Base-by-base conservation (phyloP, 192 early-diverging fungal species). In the Chytriomyces sp. region DNA sequence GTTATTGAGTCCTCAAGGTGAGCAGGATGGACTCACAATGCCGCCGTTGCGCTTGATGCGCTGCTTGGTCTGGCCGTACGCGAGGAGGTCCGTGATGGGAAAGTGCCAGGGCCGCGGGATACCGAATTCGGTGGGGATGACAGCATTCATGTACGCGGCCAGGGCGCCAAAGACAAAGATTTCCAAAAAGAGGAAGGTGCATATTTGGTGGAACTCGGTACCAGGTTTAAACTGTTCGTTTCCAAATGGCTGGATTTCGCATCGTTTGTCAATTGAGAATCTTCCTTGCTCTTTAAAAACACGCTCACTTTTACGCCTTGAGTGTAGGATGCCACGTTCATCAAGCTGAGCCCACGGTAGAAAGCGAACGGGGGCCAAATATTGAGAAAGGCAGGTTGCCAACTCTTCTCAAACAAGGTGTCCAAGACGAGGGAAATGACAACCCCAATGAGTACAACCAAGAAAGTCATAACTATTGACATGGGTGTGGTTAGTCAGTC, bases 311-410 rank as follows among this genome's bases (percentile, higher is more conserved):
- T n/a, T n/a, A n/a, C n/a, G n/a, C n/a, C n/a, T n/a, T n/a, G n/a
- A n/a, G n/a, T n/a, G n/a, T n/a, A n/a, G n/a, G n/a, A n/a, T n/a
- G n/a, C n/a, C n/a, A n/a, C 44, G 44, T 89, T 89, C 31, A 89
- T 78, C 3, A 84, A 38, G 2, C 59, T 65, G 36, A 91, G 70
- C 4, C 78, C 79, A 17, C 86, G 81, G 71, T 90, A 91, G 74
- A 91, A 91, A 19, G 89, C 90, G 73, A 91, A 91, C 30, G 89
- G 87, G 6, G 90, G 90, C 91, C 91, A 92, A 41, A 91, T 67
- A 76, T 86, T 88, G 73, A 84, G 83, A 89, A 72, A 0, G 82
- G 81, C 67, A 37, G 75, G 58, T 3, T 77, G 82, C 8, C 40
- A 31, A 17, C 3, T 38, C 6, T 10, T 6, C 7, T 17, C 55